phyloP scores from a whole-genome alignment of 768 basidiomycete species.

The Asterophora lycoperdoides region DNA sequence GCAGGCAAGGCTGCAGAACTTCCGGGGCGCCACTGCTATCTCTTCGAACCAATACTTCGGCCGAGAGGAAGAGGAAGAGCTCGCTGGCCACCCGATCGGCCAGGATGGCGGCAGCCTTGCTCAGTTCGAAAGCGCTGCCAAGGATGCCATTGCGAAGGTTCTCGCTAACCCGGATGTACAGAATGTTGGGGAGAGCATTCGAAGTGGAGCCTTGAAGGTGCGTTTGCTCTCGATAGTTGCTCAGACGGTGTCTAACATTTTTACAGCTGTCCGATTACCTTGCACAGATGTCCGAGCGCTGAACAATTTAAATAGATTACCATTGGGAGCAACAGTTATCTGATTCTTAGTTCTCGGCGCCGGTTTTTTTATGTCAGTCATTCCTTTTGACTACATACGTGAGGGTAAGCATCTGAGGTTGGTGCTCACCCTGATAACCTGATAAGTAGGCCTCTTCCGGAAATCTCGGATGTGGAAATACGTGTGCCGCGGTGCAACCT shows the following conservation, averaged over 20 bases:
- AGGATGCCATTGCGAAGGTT: conserved; percentile 69
- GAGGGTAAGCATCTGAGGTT: no score
- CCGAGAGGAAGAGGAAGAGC: conserved; percentile 75
- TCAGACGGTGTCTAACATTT: not conserved
- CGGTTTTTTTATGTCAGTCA: no score
- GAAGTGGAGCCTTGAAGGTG: conserved; percentile 81
- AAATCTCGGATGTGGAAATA: no score
- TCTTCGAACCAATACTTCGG: conserved; percentile 98
- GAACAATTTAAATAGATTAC: conserved; percentile 1
- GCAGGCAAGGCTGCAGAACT: conserved; percentile 72
- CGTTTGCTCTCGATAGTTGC: conserved; percentile 17
- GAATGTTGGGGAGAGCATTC: conserved; percentile 73
- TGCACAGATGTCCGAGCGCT: conserved; percentile 60
- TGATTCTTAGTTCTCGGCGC: no score
- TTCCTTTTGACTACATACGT: no score
- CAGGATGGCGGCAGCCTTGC: conserved; percentile 56
- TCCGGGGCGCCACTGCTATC: conserved; percentile 90
- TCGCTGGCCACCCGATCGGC: conserved; percentile 27
- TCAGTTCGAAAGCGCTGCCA: conserved; percentile 56
- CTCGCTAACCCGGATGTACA: conserved; percentile 86
- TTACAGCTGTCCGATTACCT: conserved; percentile 59
- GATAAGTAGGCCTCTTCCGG: no score
- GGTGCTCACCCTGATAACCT: no score
- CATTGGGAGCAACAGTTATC: no score
- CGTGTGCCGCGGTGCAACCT: no score